phyloP scores from a whole-genome alignment of 73 alveolate genomes.

The Stentor roeselii region DNA sequence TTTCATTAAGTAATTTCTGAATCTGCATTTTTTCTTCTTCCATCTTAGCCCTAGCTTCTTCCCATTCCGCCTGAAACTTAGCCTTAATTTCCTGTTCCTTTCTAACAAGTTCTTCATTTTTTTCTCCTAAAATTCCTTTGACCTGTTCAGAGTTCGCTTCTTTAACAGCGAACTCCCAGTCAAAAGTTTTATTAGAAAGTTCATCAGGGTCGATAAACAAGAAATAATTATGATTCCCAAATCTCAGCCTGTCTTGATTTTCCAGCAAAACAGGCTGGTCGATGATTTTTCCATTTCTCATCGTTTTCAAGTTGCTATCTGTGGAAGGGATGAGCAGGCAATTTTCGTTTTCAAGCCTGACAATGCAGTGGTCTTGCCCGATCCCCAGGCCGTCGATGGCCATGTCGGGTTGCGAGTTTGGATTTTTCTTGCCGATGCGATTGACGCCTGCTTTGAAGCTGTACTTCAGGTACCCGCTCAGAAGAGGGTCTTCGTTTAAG shows the following conservation, averaged over 20 bases:
- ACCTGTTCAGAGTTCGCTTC: constrained; percentile 55
- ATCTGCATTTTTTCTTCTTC: constrained; percentile 40
- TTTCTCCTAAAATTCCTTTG: constrained; percentile 41
- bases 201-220: constrained; percentile 42
- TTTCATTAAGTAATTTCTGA: constrained; percentile 31
- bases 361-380: constrained; percentile 71
- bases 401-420: constrained; percentile 83
- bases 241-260: constrained; percentile 52
- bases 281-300: constrained; percentile 15
- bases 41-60: constrained; percentile 36
- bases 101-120: constrained; percentile 18
- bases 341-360: constrained; percentile 46
- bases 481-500: constrained; percentile 93
- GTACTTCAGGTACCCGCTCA: constrained; percentile 77
- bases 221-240: constrained; percentile 52
- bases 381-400: constrained; percentile 87
- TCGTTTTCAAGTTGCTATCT: constrained; percentile 34
- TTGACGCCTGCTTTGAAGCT: constrained; percentile 43
- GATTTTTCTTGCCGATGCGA: constrained; percentile 86
- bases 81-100: constrained; percentile 47
- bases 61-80: constrained; percentile 31
- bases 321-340: constrained; percentile 38
- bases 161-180: constrained; percentile 30
- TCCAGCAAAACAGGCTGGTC: neutral
- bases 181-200: neutral